Percentiles rank a stretch among this genome's conserved stretches.
These are phyloP conservation scores for Gastrolobium villosum DNA, from an alignment of 306 rosid species.

Conservation along the genomic window DNA sequence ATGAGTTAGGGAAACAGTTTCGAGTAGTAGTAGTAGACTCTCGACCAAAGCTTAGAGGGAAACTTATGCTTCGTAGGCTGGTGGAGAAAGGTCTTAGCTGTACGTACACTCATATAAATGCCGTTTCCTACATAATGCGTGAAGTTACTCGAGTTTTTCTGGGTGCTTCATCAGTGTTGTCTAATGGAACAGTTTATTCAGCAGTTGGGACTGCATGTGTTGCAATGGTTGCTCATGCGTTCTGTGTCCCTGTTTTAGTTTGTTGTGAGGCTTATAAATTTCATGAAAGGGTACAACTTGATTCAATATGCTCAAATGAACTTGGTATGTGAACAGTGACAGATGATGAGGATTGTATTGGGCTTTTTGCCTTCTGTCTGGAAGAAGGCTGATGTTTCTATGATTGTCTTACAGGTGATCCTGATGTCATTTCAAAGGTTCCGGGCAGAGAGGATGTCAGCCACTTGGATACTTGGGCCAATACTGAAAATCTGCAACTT, in stretches of 20 bases:
- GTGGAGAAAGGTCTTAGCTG: constrained; percentile 59
- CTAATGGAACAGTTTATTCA: constrained; percentile 65
- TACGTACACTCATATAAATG: constrained; percentile 60
- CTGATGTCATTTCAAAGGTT: constrained; percentile 55
- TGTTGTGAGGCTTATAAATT: constrained; percentile 67
- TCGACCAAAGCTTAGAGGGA: constrained; percentile 59
- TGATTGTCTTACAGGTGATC: constrained; percentile 55
- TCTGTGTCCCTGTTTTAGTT: constrained; percentile 56
- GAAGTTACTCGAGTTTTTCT: constrained; percentile 61
- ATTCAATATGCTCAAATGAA: constrained; percentile 65
- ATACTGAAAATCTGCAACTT: constrained; percentile 57
- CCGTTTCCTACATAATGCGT: constrained; percentile 60
- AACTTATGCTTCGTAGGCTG: constrained; percentile 57
- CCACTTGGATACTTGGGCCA: constrained; percentile 55
- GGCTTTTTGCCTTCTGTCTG: constrained; percentile 15
- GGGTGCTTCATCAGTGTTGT: constrained; percentile 61
- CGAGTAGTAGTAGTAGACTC: constrained; percentile 63
- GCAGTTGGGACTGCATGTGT: constrained; percentile 65
- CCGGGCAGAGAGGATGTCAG: constrained; percentile 55
- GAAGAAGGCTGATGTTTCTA: constrained; percentile 45
- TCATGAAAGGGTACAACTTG: constrained; percentile 65
- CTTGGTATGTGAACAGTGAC: constrained; percentile 50
- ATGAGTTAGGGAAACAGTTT: constrained; percentile 60
- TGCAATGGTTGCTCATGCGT: constrained; percentile 64
- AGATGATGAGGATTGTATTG: background rate